These are phyloP conservation scores for Saccharomycopsis synnaedendra DNA, from an alignment of 805 yeast genomes.

Conservation along the genomic window DNA sequence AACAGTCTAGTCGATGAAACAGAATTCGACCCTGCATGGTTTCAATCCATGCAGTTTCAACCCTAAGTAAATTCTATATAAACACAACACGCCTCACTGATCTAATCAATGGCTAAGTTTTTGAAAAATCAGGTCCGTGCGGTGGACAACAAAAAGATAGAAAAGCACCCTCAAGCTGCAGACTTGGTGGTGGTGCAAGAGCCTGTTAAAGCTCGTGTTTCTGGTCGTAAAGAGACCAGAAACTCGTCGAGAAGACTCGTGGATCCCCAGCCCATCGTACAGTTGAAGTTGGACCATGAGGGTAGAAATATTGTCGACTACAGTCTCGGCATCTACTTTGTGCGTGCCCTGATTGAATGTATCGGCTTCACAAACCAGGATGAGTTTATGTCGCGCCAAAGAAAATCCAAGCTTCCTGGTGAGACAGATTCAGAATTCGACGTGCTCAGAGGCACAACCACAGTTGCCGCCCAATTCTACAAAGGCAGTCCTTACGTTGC, in stretches of 20 bases:
- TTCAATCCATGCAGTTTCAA: no score
- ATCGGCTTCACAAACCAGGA: conserved; percentile 10
- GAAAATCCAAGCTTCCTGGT: conserved; percentile 10
- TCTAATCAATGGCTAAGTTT: conserved; percentile 13
- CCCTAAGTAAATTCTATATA: no score
- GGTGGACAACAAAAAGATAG: conserved; percentile 4
- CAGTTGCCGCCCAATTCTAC: conserved; percentile 13
- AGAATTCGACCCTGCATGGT: no score
- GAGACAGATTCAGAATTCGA: conserved; percentile 10
- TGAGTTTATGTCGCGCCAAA: conserved; percentile 12
- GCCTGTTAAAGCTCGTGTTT: conserved; percentile 16
- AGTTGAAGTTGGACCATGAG: conserved; percentile 9
- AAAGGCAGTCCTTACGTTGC: conserved; percentile 15
- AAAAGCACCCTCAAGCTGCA: not conserved
- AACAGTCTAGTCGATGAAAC: no score
- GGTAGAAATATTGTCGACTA: conserved; percentile 12
- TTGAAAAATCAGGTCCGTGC: conserved; percentile 15
- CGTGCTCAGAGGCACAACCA: conserved; percentile 16
- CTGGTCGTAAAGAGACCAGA: conserved; percentile 16
- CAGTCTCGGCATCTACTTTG: conserved; percentile 14
- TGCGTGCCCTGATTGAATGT: conserved; percentile 16
- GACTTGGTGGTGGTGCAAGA: conserved; percentile 15
- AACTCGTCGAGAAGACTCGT: conserved; percentile 15
- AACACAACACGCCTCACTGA: no score
- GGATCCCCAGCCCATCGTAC: conserved; percentile 17